phyloP scores from a whole-genome alignment of 768 basidiomycete species.

The Mycena pura region DNA sequence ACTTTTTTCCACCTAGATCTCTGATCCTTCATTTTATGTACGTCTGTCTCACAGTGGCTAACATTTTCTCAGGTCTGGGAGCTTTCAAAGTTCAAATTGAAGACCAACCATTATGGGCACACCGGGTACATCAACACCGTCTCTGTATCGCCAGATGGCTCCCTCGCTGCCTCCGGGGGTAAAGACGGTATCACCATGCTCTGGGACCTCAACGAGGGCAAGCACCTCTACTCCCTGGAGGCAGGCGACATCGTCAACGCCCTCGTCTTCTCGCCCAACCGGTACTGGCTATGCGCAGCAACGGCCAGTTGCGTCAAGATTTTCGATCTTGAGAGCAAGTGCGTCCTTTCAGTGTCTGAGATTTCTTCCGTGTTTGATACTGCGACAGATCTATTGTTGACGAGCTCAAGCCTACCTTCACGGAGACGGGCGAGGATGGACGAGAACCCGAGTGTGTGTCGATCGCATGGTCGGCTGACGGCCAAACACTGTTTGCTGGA shows the following conservation, averaged over 20 bases:
- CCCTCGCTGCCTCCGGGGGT: conserved; percentile 97
- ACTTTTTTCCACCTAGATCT: conserved; percentile 81
- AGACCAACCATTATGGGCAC: conserved; percentile 99
- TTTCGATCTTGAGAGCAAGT: conserved; percentile 99
- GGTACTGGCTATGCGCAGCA: conserved; percentile 99
- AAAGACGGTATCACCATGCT: conserved; percentile 99
- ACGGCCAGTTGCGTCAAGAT: conserved; percentile 98
- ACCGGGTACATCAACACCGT: conserved; percentile 99
- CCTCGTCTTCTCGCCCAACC: conserved; percentile 99
- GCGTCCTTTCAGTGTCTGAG: conserved; percentile 41
- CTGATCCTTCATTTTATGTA: conserved; percentile 48
- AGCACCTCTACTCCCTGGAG: conserved; percentile 99
- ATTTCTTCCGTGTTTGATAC: conserved; percentile 2
- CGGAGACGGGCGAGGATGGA: conserved; percentile 72
- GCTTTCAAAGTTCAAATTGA: conserved; percentile 98
- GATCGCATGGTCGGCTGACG: conserved; percentile 98
- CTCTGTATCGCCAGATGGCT: conserved; percentile 98
- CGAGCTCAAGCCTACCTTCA: conserved; percentile 96
- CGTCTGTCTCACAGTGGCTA: conserved; percentile 6
- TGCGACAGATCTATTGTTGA: conserved; percentile 88
- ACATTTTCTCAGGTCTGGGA: conserved; percentile 87
- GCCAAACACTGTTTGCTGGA: conserved; percentile 96
- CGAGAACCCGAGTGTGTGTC: conserved; percentile 93
- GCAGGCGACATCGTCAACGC: conserved; percentile 99
- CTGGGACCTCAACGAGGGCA: conserved; percentile 99